Evolutionary conservation across 2,329 filamentous ascomycete species (phyloP).

Genomic region (Cytospora paraplurivora): DNA sequence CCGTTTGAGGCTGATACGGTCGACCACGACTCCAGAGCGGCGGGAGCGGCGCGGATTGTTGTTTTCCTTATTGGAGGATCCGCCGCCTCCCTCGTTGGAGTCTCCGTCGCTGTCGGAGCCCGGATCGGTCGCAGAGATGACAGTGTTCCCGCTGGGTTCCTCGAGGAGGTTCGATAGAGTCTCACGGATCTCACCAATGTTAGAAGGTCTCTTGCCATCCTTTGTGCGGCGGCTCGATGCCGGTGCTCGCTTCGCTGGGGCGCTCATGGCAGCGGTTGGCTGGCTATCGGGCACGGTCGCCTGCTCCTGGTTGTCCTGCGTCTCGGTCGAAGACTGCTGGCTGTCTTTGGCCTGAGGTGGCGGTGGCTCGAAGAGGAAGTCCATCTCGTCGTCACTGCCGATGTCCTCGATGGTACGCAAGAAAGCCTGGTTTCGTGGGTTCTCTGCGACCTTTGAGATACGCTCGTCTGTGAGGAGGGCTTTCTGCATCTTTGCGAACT

Average conservation of each 20-base stretch:
- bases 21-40: constrained; percentile 57
- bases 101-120: constrained; percentile 54
- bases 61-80: constrained; percentile 55
- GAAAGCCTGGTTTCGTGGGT: constrained; percentile 88
- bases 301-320: constrained; percentile 39
- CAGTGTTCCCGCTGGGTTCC: constrained; percentile 56
- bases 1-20: constrained; percentile 73
- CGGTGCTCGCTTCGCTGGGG: constrained; percentile 52
- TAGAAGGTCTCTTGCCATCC: constrained; percentile 67
- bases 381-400: constrained; percentile 73
- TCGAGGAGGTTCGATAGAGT: constrained; percentile 84
- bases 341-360: constrained; percentile 43
- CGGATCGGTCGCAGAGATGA: constrained; percentile 51
- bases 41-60: constrained; percentile 40
- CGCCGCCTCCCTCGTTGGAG: constrained; percentile 47
- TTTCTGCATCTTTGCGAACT: constrained; percentile 90
- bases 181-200: constrained; percentile 78
- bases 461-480: constrained; percentile 86
- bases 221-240: constrained; percentile 65
- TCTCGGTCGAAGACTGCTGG: constrained; percentile 42
- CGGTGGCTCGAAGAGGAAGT: constrained; percentile 60
- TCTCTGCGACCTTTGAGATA: constrained; percentile 85
- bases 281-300: constrained; percentile 54
- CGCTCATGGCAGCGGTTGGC: constrained; percentile 41
- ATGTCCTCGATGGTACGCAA: constrained; percentile 85